Conservation (phyloP, 768 basidiomycete genomes). For the Mrakia blollopis region DNA sequence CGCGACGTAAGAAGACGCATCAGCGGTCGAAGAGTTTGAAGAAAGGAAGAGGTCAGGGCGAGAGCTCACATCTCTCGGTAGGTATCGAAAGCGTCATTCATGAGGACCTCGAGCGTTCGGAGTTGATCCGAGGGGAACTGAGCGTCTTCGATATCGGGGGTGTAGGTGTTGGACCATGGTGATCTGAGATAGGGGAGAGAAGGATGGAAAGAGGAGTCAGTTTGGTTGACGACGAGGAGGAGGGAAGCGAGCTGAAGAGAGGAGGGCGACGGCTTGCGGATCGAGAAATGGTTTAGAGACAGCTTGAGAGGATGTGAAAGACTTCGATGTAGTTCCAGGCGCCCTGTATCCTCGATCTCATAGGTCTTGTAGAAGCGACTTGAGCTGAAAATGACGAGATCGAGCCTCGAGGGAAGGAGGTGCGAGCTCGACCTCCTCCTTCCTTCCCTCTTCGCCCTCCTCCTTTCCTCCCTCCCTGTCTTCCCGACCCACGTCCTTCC, state of each 20-base stretch:
- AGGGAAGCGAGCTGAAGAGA: too few species aligned
- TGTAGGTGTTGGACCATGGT: slow-evolving; percentile 97
- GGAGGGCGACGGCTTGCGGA: too few species aligned
- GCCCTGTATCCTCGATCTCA: too few species aligned
- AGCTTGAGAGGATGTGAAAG: too few species aligned
- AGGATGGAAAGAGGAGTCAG: too few species aligned
- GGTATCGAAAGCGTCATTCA: slow-evolving; percentile 95
- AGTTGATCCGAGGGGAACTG: slow-evolving; percentile 77
- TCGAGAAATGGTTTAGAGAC: too few species aligned
- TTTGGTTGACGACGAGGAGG: too few species aligned
- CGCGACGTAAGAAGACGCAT: too few species aligned
- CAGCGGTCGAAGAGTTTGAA: not conserved
- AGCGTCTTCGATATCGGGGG: slow-evolving; percentile 82
- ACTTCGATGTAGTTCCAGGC: too few species aligned
- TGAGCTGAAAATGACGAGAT: not conserved
- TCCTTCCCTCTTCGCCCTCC: not conserved
- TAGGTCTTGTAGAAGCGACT: not conserved
- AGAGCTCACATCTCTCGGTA: slow-evolving; percentile 81
- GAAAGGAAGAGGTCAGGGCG: not conserved
- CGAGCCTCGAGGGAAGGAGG: slow-evolving; percentile 10
- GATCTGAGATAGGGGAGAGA: slow-evolving; percentile 56
- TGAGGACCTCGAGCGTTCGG: slow-evolving; percentile 82
- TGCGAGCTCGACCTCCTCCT: not conserved
- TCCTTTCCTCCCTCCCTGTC: not conserved
- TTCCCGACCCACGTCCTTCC: too few species aligned